These are phyloP conservation scores for Penicillium crustosum DNA, from an alignment of 2,329 filamentous ascomycete species.

Conservation along the genomic window DNA sequence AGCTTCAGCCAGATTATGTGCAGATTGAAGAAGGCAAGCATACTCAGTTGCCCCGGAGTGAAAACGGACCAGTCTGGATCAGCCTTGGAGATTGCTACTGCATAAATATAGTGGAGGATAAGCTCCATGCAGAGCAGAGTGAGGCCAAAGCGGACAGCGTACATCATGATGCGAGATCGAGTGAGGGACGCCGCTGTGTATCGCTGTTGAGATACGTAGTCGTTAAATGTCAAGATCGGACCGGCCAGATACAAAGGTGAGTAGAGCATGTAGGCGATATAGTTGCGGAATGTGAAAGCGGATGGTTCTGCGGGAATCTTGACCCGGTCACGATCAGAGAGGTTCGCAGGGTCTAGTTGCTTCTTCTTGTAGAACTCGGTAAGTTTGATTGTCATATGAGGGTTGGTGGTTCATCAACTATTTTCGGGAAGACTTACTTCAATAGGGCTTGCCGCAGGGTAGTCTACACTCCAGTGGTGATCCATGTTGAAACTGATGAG, in stretches of 20 bases:
- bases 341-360: conserved; percentile 82
- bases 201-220: conserved; percentile 85
- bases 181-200: conserved; percentile 72
- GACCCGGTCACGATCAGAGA: conserved; percentile 87
- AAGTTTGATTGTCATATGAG: neutral
- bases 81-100: conserved; percentile 84
- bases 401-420: neutral
- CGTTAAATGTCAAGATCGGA: conserved; percentile 95
- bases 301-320: conserved; percentile 67
- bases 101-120: conserved; percentile 87
- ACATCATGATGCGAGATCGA: conserved; percentile 68
- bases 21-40: conserved; percentile 93
- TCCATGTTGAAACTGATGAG: conserved; percentile 97
- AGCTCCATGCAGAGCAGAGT: conserved; percentile 87
- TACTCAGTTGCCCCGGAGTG: conserved; percentile 79
- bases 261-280: conserved; percentile 85
- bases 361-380: conserved; percentile 76
- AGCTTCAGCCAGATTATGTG: conserved; percentile 98
- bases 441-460: conserved; percentile 63
- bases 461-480: conserved; percentile 85
- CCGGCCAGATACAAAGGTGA: conserved; percentile 90
- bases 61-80: conserved; percentile 78
- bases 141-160: conserved; percentile 78
- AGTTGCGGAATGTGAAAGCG: conserved; percentile 80
- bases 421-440: conserved; percentile 64